Evolutionary conservation across 192 early-diverging fungal genomes (phyloP).

Genomic region (Entophlyctis luteolus): DNA sequence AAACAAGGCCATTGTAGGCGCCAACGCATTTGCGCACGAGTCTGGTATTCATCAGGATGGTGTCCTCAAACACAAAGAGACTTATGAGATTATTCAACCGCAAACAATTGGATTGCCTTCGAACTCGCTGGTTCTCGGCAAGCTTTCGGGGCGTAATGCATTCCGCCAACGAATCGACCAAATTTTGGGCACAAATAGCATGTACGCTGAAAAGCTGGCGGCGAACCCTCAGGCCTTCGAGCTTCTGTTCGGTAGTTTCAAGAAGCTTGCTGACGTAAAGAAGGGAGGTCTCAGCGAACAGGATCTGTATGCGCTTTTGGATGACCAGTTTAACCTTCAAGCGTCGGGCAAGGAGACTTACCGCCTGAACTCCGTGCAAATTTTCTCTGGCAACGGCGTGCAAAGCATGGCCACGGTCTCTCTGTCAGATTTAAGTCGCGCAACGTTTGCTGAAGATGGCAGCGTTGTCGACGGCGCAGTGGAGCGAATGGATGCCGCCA

Average conservation of each 20-base stretch:
- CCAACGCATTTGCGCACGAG: conserved; percentile 95
- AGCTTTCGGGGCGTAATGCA: conserved; percentile 94
- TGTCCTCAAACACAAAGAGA: conserved; percentile 90
- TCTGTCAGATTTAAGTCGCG: conserved; percentile 54
- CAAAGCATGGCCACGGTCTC: conserved; percentile 79
- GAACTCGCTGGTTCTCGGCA: conserved; percentile 83
- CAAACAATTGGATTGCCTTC: conserved; percentile 86
- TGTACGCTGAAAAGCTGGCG: conserved; percentile 46
- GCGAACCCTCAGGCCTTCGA: conserved; percentile 64
- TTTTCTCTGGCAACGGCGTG: conserved; percentile 70
- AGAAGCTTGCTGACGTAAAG: conserved; percentile 83
- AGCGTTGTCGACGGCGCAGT: conserved; percentile 25
- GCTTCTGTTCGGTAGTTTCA: conserved; percentile 81
- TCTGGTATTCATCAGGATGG: conserved; percentile 99
- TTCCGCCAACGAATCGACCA: conserved; percentile 76
- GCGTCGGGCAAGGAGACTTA: conserved; percentile 50
- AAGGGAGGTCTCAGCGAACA: conserved; percentile 80
- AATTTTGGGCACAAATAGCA: conserved; percentile 63
- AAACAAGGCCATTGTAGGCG: conserved; percentile 97
- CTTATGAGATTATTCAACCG: conserved; percentile 96
- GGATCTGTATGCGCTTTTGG: conserved; percentile 82
- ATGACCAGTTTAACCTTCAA: conserved; percentile 61
- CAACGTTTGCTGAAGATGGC: neutral
- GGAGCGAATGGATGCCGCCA: conserved; percentile 67
- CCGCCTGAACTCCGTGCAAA: conserved; percentile 69